phyloP scores from a whole-genome alignment of 2,329 filamentous ascomycete genomes.

The Clarireedia homoeocarpa region DNA sequence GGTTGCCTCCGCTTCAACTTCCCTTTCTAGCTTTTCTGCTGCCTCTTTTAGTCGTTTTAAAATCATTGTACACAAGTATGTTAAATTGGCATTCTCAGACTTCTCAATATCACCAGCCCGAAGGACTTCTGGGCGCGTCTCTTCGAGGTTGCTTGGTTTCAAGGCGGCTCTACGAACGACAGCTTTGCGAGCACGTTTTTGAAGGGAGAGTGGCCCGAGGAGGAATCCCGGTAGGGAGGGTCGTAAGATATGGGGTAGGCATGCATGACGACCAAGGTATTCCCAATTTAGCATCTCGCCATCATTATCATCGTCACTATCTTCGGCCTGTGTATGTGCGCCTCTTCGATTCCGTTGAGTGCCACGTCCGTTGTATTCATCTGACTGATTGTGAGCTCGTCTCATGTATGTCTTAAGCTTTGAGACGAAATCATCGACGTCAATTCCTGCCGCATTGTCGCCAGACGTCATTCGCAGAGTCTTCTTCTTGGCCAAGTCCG shows the following conservation, averaged over 20 bases:
- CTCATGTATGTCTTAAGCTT: constrained; percentile 86
- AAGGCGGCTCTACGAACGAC: constrained; percentile 62
- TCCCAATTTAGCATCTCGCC: constrained; percentile 82
- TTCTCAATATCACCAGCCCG: constrained; percentile 63
- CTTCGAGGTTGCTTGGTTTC: constrained; percentile 57
- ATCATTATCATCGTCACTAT: constrained; percentile 60
- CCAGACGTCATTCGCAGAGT: constrained; percentile 68
- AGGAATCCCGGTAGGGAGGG: constrained; percentile 78
- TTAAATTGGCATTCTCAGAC: constrained; percentile 72
- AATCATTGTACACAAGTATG: constrained; percentile 70
- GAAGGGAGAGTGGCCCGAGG: constrained; percentile 78
- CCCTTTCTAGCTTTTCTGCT: constrained; percentile 37
- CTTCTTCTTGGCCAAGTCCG: constrained; percentile 74
- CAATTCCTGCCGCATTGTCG: constrained; percentile 65
- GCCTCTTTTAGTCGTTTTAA: constrained; percentile 48
- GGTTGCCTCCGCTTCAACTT: constrained; percentile 16
- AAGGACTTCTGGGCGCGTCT: constrained; percentile 73
- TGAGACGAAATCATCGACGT: constrained; percentile 85
- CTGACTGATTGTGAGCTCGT: constrained; percentile 51
- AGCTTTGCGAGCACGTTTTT: constrained; percentile 70
- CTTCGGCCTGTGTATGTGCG: constrained; percentile 34
- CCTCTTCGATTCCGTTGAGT: constrained; percentile 32
- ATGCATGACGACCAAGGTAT: constrained; percentile 70
- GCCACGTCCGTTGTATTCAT: constrained; percentile 35
- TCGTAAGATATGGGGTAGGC: constrained; percentile 62